Percentiles rank a stretch among this genome's conserved stretches.
These are phyloP conservation scores for Berkeleyomyces basicola DNA, from an alignment of 2,329 filamentous ascomycete genomes.

Conservation along the genomic window DNA sequence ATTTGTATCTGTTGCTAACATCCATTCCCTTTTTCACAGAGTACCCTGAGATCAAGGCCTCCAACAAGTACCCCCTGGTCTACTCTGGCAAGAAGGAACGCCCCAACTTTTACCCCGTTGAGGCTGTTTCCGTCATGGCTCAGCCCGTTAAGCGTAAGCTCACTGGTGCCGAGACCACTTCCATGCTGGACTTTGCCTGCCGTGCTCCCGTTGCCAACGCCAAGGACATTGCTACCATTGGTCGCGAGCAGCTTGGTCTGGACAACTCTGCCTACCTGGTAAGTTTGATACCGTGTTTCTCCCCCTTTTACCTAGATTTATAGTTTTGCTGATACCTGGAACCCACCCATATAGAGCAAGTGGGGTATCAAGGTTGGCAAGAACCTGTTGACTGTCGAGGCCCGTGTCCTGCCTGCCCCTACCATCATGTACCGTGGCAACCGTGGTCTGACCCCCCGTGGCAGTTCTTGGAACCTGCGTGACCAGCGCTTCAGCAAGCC, in stretches of 20 bases:
- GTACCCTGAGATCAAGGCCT: slow-evolving; percentile 19
- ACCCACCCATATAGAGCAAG: slow-evolving; percentile 15
- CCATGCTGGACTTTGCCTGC: slow-evolving; percentile 60
- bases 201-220: slow-evolving; percentile 50
- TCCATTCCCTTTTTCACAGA: slow-evolving; percentile 16
- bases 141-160: slow-evolving; percentile 46
- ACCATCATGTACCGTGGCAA: slow-evolving; percentile 36
- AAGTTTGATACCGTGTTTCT: slow-evolving; percentile 18
- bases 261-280: slow-evolving; percentile 27
- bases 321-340: background rate
- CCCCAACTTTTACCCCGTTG: slow-evolving; percentile 49
- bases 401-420: slow-evolving; percentile 49
- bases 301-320: background rate
- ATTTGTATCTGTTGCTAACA: background rate
- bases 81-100: slow-evolving; percentile 44
- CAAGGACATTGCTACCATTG: slow-evolving; percentile 42
- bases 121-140: slow-evolving; percentile 44
- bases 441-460: slow-evolving; percentile 20
- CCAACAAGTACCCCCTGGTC: slow-evolving; percentile 38
- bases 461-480: slow-evolving; percentile 57
- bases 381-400: slow-evolving; percentile 53
- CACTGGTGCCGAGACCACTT: slow-evolving; percentile 39
- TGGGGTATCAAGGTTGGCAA: slow-evolving; percentile 50
- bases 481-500: slow-evolving; percentile 37
- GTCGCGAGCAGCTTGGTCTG: slow-evolving; percentile 40